Conservation (phyloP, 23 red algal species). For the Pyropia haitanensis region DNA sequence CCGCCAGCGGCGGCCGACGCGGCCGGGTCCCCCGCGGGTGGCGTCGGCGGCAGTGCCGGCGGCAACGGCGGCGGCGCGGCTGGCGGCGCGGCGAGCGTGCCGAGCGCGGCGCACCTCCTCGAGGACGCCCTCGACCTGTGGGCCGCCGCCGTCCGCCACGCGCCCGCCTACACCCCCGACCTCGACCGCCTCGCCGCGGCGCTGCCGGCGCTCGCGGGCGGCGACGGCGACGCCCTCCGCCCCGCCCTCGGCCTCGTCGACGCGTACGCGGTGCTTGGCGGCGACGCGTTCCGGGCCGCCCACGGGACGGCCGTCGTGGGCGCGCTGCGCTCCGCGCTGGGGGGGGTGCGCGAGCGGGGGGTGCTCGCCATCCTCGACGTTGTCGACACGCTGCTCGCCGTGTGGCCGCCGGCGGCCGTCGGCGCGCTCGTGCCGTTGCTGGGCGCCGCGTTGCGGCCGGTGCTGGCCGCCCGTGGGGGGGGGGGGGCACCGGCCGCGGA, state of each 20-base stretch:
- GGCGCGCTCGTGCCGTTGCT: slow-evolving; percentile 14
- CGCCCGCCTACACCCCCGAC: slow-evolving; percentile 25
- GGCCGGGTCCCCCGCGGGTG: too few species aligned
- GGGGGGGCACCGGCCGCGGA: too few species aligned
- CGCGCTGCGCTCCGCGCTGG: slow-evolving; percentile 7
- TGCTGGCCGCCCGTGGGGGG: not conserved
- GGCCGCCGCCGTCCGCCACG: slow-evolving; percentile 13
- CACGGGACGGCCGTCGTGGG: slow-evolving; percentile 11
- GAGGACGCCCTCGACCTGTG: slow-evolving; percentile 63
- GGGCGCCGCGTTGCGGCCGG: not conserved
- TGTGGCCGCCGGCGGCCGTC: slow-evolving; percentile 26
- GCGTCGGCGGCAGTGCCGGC: too few species aligned
- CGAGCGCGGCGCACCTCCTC: slow-evolving; percentile 21
- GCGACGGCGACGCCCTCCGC: slow-evolving; percentile 39
- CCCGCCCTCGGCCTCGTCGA: slow-evolving; percentile 36
- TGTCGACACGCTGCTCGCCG: slow-evolving; percentile 16
- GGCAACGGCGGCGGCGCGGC: too few species aligned
- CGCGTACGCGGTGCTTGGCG: slow-evolving; percentile 38
- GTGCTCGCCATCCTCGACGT: slow-evolving; percentile 46
- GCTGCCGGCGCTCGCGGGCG: slow-evolving; percentile 14
- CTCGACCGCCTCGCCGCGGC: slow-evolving; percentile 17
- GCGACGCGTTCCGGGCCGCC: slow-evolving; percentile 40
- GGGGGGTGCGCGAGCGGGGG: slow-evolving; percentile 41
- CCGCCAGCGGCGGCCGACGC: too few species aligned
- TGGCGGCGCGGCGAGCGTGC: too few species aligned